Conservation (phyloP, 306 rosid genomes). For the Adenanthera pavonina region DNA sequence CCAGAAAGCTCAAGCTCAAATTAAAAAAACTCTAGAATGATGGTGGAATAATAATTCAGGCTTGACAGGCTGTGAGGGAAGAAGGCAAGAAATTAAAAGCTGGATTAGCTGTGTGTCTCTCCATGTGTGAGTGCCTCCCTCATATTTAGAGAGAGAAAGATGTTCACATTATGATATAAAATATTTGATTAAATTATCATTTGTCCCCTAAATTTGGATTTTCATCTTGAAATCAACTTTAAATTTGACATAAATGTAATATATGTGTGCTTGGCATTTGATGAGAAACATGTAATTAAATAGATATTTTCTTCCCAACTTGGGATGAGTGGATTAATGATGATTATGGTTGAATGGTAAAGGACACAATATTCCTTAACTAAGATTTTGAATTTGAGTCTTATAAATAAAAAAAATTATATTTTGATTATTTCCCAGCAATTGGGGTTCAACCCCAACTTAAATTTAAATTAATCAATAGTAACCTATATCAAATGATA, state of each 20-base stretch:
- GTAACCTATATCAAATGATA: no score
- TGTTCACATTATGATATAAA: constrained; percentile 30
- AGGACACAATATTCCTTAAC: no score
- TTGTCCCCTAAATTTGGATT: background rate
- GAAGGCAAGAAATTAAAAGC: constrained; percentile 50
- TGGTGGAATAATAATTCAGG: constrained; percentile 62
- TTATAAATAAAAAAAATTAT: no score
- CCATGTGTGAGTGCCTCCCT: constrained; percentile 50
- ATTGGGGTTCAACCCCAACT: no score
- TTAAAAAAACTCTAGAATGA: constrained; percentile 40
- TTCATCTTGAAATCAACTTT: background rate
- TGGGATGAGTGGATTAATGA: no score
- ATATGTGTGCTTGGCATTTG: background rate
- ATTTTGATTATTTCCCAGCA: no score
- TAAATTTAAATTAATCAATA: no score
- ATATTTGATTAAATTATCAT: background rate
- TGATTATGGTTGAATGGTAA: no score
- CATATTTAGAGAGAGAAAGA: constrained; percentile 33
- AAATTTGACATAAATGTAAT: background rate
- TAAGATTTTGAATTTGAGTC: no score
- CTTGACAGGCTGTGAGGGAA: constrained; percentile 88
- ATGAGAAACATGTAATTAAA: no score
- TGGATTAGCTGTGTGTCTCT: constrained; percentile 50
- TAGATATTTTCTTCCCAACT: no score
- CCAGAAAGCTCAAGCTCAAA: constrained; percentile 10